Base-by-base conservation (phyloP, 192 early-diverging fungal genomes). In the Umbelopsis vinacea region DNA sequence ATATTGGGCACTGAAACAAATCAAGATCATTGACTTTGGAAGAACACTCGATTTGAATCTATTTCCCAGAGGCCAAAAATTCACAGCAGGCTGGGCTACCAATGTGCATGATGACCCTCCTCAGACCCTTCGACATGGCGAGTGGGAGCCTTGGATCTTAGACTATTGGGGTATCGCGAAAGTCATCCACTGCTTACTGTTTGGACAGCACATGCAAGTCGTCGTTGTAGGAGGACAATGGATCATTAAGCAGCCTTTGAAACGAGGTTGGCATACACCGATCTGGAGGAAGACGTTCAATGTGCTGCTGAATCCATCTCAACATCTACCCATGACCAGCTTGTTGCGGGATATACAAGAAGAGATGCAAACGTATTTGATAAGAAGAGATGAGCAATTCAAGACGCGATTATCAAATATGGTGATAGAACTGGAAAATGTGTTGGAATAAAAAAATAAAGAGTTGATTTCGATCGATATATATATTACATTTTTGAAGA, bases 11-110 rank as follows among this genome's bases (percentile, higher is more conserved):
- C 23, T 71, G 40, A 71, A 71, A 45, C 63, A 70, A 2, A 54
- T 78, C 9, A 75, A 74, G 38, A 17, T 81, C 10, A 76, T 81
- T 46, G 79, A 81, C 45, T 81, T 81, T 52, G 79, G 79, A 12
- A 38, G 69, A 11, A 52, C 75, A 12, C 37, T 81, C 8, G 75
- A 81, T 54, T 33, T 72, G 14, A 77, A 37, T n/a, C 50, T 77
- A 33, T 81, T 71, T 46, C 22, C 57, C 2, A 21, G 45, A 0
- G 57, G 71, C 5, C 55, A 67, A 33, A 74, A 48, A 46, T 71
- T 76, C 29, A 22, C 74, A 17, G 66, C 40, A 35, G 43, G 66
- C n/a, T 79, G 78, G 74, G 3, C 45, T 6, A 45, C 54, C 5
- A 50, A 72, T 66, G 46, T 38, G 0, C 17, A 73, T 22, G 75